phyloP scores from a whole-genome alignment of 352 stramenopile genomes.

The Lagenidium giganteum region DNA sequence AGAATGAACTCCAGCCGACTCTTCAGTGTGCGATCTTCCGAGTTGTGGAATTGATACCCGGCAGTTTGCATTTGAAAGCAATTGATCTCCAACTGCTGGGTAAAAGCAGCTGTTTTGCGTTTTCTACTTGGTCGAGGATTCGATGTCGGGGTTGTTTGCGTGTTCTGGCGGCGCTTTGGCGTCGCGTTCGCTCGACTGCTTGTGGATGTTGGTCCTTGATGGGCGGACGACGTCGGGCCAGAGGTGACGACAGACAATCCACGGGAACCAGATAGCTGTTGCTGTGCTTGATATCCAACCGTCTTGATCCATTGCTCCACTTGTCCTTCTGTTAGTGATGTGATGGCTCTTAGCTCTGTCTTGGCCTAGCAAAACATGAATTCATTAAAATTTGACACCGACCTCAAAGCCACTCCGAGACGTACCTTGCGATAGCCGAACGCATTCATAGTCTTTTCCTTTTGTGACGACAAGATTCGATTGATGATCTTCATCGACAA shows the following conservation, averaged over 20 bases:
- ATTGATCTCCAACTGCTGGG: conserved; percentile 20
- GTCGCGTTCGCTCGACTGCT: conserved; percentile 37
- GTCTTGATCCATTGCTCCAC: conserved; percentile 64
- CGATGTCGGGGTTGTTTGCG: conserved; percentile 11
- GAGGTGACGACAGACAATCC: no score
- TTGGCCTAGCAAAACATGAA: conserved; percentile 24
- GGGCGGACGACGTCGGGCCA: no score
- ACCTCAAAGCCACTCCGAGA: background rate
- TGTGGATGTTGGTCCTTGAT: no score
- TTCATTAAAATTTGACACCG: conserved; percentile 3
- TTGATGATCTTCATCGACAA: conserved; percentile 46
- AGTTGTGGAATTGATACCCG: conserved; percentile 53
- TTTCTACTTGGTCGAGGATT: conserved; percentile 38
- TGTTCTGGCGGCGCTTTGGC: conserved; percentile 51
- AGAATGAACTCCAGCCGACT: conserved; percentile 65
- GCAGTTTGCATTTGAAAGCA: no score
- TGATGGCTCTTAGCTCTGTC: conserved; percentile 45
- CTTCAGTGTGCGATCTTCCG: conserved; percentile 23
- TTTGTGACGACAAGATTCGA: conserved; percentile 42
- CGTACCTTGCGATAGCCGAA: conserved; percentile 44
- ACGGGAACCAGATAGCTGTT: no score
- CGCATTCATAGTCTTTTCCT: conserved; percentile 38
- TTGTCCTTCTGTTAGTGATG: conserved; percentile 47
- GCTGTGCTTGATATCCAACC: no score
- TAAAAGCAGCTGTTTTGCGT: conserved; percentile 10